Conservation (phyloP, 2,329 filamentous ascomycete species). For the Fusarium nisikadoi region DNA sequence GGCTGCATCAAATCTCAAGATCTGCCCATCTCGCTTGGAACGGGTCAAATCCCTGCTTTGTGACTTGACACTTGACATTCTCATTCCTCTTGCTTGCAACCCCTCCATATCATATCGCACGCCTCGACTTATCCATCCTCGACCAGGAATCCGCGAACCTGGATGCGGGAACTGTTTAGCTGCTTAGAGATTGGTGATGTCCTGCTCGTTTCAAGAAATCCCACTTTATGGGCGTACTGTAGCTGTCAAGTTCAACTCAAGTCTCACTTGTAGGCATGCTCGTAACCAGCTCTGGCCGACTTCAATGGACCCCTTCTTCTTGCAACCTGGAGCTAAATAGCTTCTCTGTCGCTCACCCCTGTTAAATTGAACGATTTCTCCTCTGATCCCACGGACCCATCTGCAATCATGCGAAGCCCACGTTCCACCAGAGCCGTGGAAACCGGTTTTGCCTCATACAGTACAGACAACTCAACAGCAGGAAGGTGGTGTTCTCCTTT, state of each 20-base stretch:
- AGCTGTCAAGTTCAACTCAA: not conserved
- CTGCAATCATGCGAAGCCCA: conserved; percentile 36
- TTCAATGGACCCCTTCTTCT: not conserved
- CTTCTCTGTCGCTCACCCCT: conserved; percentile 8
- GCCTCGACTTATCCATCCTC: conserved; percentile 11
- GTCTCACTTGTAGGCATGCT: not conserved
- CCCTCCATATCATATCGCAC: conserved; percentile 18
- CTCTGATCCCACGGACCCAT: conserved; percentile 29
- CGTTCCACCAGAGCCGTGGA: conserved; percentile 33
- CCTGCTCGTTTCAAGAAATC: conserved; percentile 12
- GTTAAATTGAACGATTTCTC: conserved; percentile 20
- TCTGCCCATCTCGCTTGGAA: conserved; percentile 38
- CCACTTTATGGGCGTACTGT: not conserved
- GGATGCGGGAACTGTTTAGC: conserved; percentile 34
- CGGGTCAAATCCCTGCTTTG: conserved; percentile 23
- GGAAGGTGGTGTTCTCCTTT: not conserved
- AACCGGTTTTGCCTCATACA: conserved; percentile 39
- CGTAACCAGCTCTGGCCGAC: not conserved
- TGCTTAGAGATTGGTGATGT: conserved; percentile 6
- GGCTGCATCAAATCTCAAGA: conserved; percentile 33
- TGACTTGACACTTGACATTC: conserved; percentile 35
- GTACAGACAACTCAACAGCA: conserved; percentile 3
- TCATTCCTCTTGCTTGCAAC: conserved; percentile 33
- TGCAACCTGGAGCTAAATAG: not conserved
- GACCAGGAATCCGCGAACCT: conserved; percentile 40